A percentile compares a stretch with the other conserved stretches of the same genome.
Conservation (phyloP, 306 rosid genomes). For the Cucurbita ficifolia region DNA sequence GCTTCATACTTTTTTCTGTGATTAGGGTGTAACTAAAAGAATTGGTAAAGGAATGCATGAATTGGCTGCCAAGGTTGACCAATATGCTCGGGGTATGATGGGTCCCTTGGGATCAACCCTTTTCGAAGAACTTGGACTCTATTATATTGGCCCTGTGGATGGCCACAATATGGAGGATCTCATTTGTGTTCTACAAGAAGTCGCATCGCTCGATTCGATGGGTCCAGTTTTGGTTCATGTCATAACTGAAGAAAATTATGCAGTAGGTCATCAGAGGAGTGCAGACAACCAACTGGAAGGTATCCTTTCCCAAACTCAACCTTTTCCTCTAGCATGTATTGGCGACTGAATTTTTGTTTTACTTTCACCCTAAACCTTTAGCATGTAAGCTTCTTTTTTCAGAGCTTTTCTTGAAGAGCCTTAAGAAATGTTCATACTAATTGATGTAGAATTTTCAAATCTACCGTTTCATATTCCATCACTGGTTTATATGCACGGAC, state of each 20-base stretch:
- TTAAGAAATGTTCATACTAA: not conserved
- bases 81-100: conserved; percentile 93
- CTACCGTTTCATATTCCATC: not conserved
- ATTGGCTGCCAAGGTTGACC: conserved; percentile 94
- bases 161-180: conserved; percentile 84
- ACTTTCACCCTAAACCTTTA: not conserved
- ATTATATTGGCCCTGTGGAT: conserved; percentile 91
- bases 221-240: conserved; percentile 96
- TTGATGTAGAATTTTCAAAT: not conserved
- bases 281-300: conserved; percentile 30
- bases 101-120: conserved; percentile 89
- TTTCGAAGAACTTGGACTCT: conserved; percentile 93
- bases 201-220: conserved; percentile 76
- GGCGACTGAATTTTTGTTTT: not conserved
- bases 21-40: conserved; percentile 75
- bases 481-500: not conserved
- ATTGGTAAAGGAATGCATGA: conserved; percentile 84
- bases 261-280: conserved; percentile 17
- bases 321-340: not conserved
- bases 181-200: conserved; percentile 63
- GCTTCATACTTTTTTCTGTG: not conserved
- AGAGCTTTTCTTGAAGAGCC: no score
- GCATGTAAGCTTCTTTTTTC: not conserved
- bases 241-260: conserved; percentile 56
- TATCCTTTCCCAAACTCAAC: conserved; percentile 9